These are phyloP conservation scores for Cenchrus fungigraminus DNA, from an alignment of 176 grass and related monocot genomes.

Conservation along the genomic window DNA sequence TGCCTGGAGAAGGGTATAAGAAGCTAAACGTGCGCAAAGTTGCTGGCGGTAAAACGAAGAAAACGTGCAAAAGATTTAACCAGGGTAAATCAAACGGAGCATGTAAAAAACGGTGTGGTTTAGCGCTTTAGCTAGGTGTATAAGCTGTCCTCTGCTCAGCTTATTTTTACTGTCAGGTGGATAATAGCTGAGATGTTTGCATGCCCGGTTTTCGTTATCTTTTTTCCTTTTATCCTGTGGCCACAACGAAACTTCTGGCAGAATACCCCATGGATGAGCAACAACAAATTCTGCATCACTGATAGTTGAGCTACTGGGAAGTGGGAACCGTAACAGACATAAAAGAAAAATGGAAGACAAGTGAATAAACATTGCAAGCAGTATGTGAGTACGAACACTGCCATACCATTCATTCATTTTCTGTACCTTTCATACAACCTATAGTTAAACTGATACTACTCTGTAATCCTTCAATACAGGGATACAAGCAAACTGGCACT, in stretches of 20 bases:
- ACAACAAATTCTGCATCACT: neutral
- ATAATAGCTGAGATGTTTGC: neutral
- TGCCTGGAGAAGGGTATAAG: neutral
- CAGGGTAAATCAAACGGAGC: conserved; percentile 1
- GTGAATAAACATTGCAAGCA: neutral
- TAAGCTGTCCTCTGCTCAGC: neutral
- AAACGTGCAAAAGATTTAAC: conserved; percentile 4
- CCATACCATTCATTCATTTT: conserved; percentile 15
- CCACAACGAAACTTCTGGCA: neutral
- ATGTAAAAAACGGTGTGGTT: neutral
- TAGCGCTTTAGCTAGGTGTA: neutral
- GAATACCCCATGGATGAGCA: neutral
- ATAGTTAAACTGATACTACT: neutral
- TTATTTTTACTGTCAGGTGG: neutral
- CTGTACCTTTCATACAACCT: neutral
- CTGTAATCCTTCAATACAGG: neutral
- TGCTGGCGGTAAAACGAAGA: neutral
- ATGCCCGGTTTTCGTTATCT: neutral
- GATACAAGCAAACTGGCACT: neutral
- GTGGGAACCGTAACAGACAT: neutral
- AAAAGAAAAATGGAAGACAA: neutral
- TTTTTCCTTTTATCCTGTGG: neutral
- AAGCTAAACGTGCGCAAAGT: neutral
- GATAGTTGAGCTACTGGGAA: neutral
- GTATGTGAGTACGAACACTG: neutral